phyloP scores from a whole-genome alignment of 768 basidiomycete genomes.

The Clitopilus passeckerianus region DNA sequence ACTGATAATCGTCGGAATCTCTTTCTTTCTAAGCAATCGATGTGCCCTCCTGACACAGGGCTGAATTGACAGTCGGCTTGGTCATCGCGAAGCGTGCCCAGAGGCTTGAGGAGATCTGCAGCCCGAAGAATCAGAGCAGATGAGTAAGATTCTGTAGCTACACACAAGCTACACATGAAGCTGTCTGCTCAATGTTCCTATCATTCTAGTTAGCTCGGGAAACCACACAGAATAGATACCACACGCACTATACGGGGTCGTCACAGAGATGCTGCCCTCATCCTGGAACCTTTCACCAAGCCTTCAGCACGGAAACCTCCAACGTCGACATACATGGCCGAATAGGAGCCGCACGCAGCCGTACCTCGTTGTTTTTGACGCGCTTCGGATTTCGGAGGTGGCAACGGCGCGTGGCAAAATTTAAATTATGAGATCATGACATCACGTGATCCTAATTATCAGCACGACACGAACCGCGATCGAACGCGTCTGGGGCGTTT shows the following conservation, averaged over 20 bases:
- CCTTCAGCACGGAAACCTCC: not conserved
- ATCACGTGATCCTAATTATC: not conserved
- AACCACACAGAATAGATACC: not conserved
- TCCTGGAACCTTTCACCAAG: no score
- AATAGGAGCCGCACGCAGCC: not conserved
- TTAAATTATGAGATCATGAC: not conserved
- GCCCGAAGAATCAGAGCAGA: not conserved
- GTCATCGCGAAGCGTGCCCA: not conserved
- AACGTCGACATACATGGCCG: not conserved
- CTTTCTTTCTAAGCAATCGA: not conserved
- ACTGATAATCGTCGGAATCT: not conserved
- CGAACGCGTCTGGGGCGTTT: not conserved
- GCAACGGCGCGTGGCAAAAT: no score
- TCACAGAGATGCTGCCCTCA: no score
- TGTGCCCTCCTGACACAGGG: not conserved
- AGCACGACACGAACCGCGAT: not conserved
- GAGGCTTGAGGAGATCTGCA: not conserved
- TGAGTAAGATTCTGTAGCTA: not conserved
- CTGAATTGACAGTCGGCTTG: not conserved
- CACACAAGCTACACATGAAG: no score
- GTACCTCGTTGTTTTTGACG: not conserved
- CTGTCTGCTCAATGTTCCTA: not conserved
- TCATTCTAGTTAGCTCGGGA: not conserved
- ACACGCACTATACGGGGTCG: no score
- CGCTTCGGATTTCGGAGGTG: not conserved